These are phyloP conservation scores for Mortierella sp. DNA, from an alignment of 371 early-diverging fungal species.

Conservation along the genomic window DNA sequence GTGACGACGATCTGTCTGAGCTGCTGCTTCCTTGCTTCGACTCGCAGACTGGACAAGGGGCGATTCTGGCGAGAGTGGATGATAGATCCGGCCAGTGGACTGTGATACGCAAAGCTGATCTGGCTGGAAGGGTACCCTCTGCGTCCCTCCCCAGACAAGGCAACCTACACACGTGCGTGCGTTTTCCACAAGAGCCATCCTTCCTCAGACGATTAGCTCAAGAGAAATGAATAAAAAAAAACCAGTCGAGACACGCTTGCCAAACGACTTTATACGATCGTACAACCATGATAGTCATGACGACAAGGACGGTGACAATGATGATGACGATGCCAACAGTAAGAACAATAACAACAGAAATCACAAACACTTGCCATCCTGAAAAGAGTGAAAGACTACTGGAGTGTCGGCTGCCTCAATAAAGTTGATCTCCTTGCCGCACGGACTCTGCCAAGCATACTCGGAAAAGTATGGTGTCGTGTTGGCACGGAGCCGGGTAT, in stretches of 20 bases:
- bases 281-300: too few species aligned
- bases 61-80: slow-evolving; percentile 21
- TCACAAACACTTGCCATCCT: slow-evolving; percentile 7
- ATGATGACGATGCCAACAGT: too few species aligned
- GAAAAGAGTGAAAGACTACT: slow-evolving; percentile 32
- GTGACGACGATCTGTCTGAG: too few species aligned
- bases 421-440: slow-evolving; percentile 51
- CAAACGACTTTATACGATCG: too few species aligned
- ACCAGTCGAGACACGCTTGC: too few species aligned
- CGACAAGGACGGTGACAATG: too few species aligned
- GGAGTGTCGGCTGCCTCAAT: slow-evolving; percentile 49
- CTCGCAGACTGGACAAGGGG: too few species aligned
- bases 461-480: slow-evolving; percentile 9
- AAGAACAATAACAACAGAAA: too few species aligned
- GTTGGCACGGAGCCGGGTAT: slow-evolving; percentile 31
- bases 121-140: slow-evolving; percentile 32
- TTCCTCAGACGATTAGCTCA: too few species aligned
- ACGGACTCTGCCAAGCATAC: slow-evolving; percentile 36
- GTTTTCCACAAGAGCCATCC: too few species aligned
- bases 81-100: slow-evolving; percentile 44
- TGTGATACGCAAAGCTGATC: slow-evolving; percentile 28
- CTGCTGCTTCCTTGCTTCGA: neutral
- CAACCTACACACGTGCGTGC: slow-evolving; percentile 27
- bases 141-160: slow-evolving; percentile 43
- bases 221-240: too few species aligned